Evolutionary conservation across 139 green algal genomes (phyloP).

Genomic region (Chlamydomonas applanata): DNA sequence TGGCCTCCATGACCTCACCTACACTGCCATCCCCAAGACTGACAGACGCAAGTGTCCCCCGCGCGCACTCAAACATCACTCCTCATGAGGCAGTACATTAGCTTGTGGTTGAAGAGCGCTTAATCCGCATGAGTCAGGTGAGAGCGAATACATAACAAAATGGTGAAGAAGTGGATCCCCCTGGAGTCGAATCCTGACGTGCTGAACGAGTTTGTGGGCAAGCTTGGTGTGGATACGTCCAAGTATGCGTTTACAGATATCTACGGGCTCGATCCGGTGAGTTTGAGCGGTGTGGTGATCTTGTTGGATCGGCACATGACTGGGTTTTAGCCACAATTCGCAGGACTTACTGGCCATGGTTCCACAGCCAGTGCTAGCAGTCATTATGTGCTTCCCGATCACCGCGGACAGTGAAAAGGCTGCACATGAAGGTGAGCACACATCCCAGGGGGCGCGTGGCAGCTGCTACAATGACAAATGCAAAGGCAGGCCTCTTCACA

Average conservation of each 20-base stretch:
- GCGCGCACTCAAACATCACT: no score
- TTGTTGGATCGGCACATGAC: neutral
- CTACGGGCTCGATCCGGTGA: constrained; percentile 75
- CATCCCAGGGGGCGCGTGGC: neutral
- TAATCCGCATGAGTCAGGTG: no score
- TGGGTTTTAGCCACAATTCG: no score
- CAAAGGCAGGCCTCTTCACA: no score
- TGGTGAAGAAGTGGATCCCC: constrained; percentile 70
- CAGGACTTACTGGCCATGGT: constrained; percentile 87
- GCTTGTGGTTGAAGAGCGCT: no score
- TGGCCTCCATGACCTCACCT: no score
- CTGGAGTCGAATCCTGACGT: constrained; percentile 90
- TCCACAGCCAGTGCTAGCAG: constrained; percentile 72
- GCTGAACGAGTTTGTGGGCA: constrained; percentile 62
- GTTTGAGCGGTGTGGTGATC: neutral
- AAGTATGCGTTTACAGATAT: constrained; percentile 72
- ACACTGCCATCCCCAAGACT: no score
- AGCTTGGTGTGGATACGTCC: constrained; percentile 59
- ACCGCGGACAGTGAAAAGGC: constrained; percentile 62
- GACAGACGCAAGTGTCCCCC: no score
- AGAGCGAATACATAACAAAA: constrained; percentile 1
- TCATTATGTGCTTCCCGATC: constrained; percentile 89
- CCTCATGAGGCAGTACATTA: no score
- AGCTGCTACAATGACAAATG: neutral
- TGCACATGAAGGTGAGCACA: constrained; percentile 50